Base-by-base conservation (phyloP, 768 basidiomycete genomes). In the Rhodosporidiobolus sp. region DNA sequence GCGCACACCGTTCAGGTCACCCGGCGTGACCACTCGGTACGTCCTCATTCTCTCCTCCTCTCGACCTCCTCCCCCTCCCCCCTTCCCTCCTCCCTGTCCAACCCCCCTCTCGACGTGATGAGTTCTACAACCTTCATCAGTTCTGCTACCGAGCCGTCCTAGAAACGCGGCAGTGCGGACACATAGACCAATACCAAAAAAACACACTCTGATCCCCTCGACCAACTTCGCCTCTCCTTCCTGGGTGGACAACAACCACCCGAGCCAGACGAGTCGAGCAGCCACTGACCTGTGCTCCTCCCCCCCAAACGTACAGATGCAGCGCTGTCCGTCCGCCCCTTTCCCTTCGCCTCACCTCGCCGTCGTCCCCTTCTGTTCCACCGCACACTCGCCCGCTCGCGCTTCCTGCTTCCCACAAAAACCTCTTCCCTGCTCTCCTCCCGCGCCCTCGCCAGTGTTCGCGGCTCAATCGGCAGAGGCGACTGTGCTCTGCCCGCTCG, bases 91-190 rank as follows among this genome's bases (percentile, higher is more conserved):
- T 14, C 56, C n/a, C n/a, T n/a, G n/a, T n/a, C n/a, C n/a, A n/a
- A n/a, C n/a, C n/a, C n/a, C n/a, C n/a, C n/a, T n/a, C n/a, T n/a
- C 53, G 17, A 60, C 59, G 16, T 62, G 67, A 68, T 68, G 67
- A 68, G 38, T 68, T 68, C 67, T 68, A 62, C 60, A 68, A 67
- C 52, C 50, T 67, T 63, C 56, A 67, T 65, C 63, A 65, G 67
- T 68, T 68, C 67, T 70, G 69, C 69, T 70, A 32, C 69, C 32
- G 48, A 70, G 12, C 38, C 56, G 19, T 32, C 61, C 26, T 63
- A 57, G 55, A 64, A 64, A 54, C 57, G 48, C 26, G 49, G 24
- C 3, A 3, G n/a, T 65, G 69, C 16, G 20, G 57, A 70, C 4
- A 60, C 52, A 70, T 32, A 63, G 49, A 30, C 20, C 49, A 70